Evolutionary conservation across 2,329 filamentous ascomycete species (phyloP).

Genomic region (Rhytidhysteron rufulum): DNA sequence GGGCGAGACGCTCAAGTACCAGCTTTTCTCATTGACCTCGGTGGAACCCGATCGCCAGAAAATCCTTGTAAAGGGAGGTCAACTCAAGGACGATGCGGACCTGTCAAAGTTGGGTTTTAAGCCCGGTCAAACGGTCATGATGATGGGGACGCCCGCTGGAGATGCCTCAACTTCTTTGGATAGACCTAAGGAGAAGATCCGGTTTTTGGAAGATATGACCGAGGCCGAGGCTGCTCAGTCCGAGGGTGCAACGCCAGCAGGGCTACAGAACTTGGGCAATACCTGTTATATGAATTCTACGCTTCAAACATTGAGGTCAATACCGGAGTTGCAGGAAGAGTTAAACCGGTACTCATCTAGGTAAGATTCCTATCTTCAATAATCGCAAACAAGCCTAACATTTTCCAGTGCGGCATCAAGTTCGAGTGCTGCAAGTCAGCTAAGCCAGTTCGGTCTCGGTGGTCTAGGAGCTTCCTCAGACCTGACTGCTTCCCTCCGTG

Average conservation of each 20-base stretch:
- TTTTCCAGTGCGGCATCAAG: constrained; percentile 13
- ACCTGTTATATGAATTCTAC: constrained; percentile 99
- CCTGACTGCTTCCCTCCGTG: constrained; percentile 71
- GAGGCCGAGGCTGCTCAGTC: constrained; percentile 83
- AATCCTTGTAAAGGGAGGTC: constrained; percentile 87
- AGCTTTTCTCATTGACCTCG: constrained; percentile 90
- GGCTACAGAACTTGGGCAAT: constrained; percentile 88
- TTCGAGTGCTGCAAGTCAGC: constrained; percentile 27
- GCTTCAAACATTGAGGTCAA: constrained; percentile 80
- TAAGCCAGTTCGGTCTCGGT: constrained; percentile 53
- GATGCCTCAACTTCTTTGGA: constrained; percentile 59
- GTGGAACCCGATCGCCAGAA: constrained; percentile 97
- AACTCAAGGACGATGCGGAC: constrained; percentile 91
- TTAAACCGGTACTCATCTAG: constrained; percentile 59
- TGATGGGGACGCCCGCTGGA: constrained; percentile 86
- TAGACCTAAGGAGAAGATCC: constrained; percentile 72
- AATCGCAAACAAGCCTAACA: background rate
- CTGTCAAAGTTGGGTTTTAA: constrained; percentile 82
- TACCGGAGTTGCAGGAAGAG: constrained; percentile 85
- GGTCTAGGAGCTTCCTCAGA: constrained; percentile 62
- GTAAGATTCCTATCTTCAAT: constrained; percentile 16
- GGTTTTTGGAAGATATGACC: constrained; percentile 96
- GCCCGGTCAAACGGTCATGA: constrained; percentile 82
- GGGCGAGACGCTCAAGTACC: constrained; percentile 92
- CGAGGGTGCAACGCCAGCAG: constrained; percentile 80